Percentiles rank a stretch among this genome's conserved stretches.
These are phyloP conservation scores for Fusarium circinatum DNA, from an alignment of 2,329 filamentous ascomycete species.

Conservation along the genomic window DNA sequence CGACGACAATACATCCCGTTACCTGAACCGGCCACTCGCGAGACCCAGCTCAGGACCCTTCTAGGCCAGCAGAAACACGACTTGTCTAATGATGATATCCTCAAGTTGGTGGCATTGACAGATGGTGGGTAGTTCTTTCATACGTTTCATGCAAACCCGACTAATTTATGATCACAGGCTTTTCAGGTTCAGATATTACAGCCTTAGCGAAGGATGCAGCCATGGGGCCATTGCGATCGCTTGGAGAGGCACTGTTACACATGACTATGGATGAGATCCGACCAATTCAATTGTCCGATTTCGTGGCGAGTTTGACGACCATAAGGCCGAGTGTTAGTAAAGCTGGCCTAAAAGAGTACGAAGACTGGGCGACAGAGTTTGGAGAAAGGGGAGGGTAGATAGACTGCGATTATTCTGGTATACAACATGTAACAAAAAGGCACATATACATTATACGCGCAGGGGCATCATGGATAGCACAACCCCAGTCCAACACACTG, in stretches of 20 bases:
- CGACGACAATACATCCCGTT: slow-evolving; percentile 95
- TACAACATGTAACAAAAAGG: slow-evolving; percentile 27
- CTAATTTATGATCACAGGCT: slow-evolving; percentile 68
- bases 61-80: slow-evolving; percentile 89
- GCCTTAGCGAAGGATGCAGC: slow-evolving; percentile 96
- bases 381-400: slow-evolving; percentile 90
- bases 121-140: slow-evolving; percentile 69
- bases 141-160: not conserved
- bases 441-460: not conserved
- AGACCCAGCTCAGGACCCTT: slow-evolving; percentile 80
- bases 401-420: slow-evolving; percentile 32
- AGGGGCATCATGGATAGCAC: slow-evolving; percentile 9
- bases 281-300: slow-evolving; percentile 84
- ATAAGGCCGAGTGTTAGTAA: slow-evolving; percentile 92
- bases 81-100: slow-evolving; percentile 76
- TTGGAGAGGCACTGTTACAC: slow-evolving; percentile 88
- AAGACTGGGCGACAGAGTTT: slow-evolving; percentile 94
- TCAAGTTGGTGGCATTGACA: slow-evolving; percentile 79
- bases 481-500: not conserved
- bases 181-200: slow-evolving; percentile 96
- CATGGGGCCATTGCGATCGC: slow-evolving; percentile 91
- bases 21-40: slow-evolving; percentile 84
- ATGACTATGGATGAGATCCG: slow-evolving; percentile 96
- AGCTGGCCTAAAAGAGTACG: slow-evolving; percentile 85
- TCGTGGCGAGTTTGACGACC: slow-evolving; percentile 81